Percentiles rank a stretch among this genome's conserved stretches.
Conservation (phyloP, 805 yeast genomes). For the Vanderwaltozyma yarrowii region DNA sequence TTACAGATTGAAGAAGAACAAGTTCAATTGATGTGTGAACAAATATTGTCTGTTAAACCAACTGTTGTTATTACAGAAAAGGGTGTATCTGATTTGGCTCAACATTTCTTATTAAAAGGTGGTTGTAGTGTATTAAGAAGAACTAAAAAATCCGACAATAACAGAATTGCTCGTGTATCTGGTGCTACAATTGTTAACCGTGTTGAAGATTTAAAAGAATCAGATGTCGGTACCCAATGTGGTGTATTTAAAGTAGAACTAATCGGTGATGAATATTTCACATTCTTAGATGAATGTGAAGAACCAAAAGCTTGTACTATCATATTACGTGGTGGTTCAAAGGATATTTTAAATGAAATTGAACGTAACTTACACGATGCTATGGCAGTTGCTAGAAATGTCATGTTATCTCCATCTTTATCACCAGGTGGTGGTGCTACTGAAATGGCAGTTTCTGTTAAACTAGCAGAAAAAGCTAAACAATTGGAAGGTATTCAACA, state of each 20-base stretch:
- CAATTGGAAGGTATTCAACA: conserved; percentile 89
- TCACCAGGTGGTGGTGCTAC: conserved; percentile 99
- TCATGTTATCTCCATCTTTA: conserved; percentile 84
- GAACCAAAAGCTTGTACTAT: conserved; percentile 92
- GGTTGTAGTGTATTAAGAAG: conserved; percentile 90
- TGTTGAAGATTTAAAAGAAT: conserved; percentile 84
- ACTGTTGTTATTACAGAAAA: conserved; percentile 94
- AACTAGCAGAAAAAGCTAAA: conserved; percentile 82
- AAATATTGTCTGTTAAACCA: conserved; percentile 75
- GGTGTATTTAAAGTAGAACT: conserved; percentile 87
- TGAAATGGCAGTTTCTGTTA: conserved; percentile 94
- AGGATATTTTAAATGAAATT: conserved; percentile 90
- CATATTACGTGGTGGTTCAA: conserved; percentile 89
- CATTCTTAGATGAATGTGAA: conserved; percentile 69
- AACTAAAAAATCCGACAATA: conserved; percentile 90
- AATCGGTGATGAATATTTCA: conserved; percentile 95
- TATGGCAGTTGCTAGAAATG: conserved; percentile 94
- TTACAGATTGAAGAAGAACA: conserved; percentile 97
- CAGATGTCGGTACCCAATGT: conserved; percentile 82
- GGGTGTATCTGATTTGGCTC: conserved; percentile 97
- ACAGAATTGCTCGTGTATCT: conserved; percentile 92
- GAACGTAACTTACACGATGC: conserved; percentile 98
- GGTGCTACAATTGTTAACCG: conserved; percentile 97
- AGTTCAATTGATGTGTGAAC: conserved; percentile 77
- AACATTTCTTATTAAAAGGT: conserved; percentile 88